phyloP scores from a whole-genome alignment of 1,284 basidiomycete genomes.

The Sporisorium scitamineum region DNA sequence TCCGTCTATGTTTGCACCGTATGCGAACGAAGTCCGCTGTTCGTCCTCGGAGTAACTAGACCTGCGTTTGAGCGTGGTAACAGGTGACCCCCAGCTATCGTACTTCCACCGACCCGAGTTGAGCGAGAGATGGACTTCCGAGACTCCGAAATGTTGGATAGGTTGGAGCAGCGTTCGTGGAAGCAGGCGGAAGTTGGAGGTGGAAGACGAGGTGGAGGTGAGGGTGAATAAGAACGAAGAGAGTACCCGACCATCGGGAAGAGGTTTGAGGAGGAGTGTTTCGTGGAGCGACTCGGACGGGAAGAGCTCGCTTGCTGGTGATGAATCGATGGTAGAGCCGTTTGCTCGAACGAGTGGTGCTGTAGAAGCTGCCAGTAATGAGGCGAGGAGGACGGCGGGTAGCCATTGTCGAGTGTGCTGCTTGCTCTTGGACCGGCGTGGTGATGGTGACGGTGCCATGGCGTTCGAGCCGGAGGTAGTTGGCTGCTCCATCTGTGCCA shows the following conservation, averaged over 20 bases:
- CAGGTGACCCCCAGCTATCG: constrained; percentile 75
- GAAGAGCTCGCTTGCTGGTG: background rate
- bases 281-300: constrained; percentile 72
- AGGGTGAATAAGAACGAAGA: constrained; percentile 76
- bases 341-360: background rate
- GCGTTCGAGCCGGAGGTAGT: background rate
- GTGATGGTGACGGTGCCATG: background rate
- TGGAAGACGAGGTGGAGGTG: constrained; percentile 30
- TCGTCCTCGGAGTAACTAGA: background rate
- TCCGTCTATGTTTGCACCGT: background rate
- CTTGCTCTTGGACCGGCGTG: background rate
- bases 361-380: background rate
- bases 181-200: constrained; percentile 73
- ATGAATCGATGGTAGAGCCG: background rate
- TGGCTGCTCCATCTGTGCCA: background rate
- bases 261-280: constrained; percentile 78
- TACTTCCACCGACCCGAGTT: constrained; percentile 93
- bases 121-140: constrained; percentile 84
- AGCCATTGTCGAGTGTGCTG: background rate
- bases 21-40: background rate
- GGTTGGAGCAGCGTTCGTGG: constrained; percentile 88
- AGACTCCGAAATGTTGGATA: constrained; percentile 82
- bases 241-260: constrained; percentile 85
- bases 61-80: constrained; percentile 11
- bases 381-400: background rate